Conservation (phyloP, 352 stramenopile genomes). For the Phytophthora palmivora region DNA sequence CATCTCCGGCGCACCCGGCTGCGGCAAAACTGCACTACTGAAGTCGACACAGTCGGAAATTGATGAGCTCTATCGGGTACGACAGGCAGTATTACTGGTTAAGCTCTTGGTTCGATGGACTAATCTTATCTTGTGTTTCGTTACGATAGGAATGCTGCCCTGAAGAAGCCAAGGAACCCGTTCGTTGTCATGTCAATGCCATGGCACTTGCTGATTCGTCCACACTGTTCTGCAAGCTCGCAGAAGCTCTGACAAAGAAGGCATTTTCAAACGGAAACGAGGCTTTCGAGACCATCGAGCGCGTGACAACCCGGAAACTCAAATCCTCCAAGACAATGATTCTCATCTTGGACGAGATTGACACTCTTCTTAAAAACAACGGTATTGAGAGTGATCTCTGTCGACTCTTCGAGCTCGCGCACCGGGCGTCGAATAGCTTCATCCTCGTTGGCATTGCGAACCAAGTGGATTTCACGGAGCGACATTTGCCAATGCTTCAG, state of each 20-base stretch:
- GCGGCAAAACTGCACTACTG: constrained; percentile 80
- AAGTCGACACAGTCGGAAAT: constrained; percentile 61
- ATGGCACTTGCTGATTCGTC: constrained; percentile 65
- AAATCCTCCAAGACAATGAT: constrained; percentile 72
- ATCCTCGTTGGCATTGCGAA: constrained; percentile 86
- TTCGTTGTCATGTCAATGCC: constrained; percentile 75
- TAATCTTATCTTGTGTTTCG: constrained; percentile 15
- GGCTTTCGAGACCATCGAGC: constrained; percentile 76
- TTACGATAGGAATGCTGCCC: constrained; percentile 41
- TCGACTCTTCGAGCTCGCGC: constrained; percentile 80
- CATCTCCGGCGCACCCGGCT: constrained; percentile 79
- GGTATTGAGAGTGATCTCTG: constrained; percentile 75
- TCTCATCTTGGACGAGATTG: constrained; percentile 86
- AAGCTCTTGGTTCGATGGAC: not conserved
- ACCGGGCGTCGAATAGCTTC: constrained; percentile 64
- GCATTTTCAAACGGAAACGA: constrained; percentile 47
- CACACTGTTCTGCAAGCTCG: constrained; percentile 65
- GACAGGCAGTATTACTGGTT: constrained; percentile 1
- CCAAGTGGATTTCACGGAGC: constrained; percentile 86
- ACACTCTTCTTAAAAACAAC: constrained; percentile 71
- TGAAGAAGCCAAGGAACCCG: constrained; percentile 42
- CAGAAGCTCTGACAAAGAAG: constrained; percentile 57
- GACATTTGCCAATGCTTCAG: constrained; percentile 68
- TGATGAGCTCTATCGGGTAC: constrained; percentile 58
- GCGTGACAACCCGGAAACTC: constrained; percentile 43